Percentiles rank a stretch among this genome's conserved stretches.
Conservation (phyloP, 2,329 filamentous ascomycete genomes). For the Talaromyces rugulosus region DNA sequence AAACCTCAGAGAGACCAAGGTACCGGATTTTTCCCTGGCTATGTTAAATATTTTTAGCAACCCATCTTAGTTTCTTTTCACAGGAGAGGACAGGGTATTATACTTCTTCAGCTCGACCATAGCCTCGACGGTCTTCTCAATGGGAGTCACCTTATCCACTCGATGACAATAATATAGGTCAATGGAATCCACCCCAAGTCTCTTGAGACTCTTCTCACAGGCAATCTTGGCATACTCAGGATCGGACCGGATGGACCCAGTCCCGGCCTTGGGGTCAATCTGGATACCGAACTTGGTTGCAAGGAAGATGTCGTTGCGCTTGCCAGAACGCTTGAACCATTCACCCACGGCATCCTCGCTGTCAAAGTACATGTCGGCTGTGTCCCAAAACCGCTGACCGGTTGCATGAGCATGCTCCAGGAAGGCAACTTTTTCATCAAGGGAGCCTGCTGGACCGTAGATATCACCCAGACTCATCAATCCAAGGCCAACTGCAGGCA, state of each 20-base stretch:
- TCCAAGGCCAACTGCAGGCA: conserved; percentile 14
- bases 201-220: conserved; percentile 38
- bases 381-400: conserved; percentile 44
- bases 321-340: conserved; percentile 43
- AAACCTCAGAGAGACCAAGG: conserved; percentile 50
- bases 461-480: conserved; percentile 12
- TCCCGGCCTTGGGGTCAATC: neutral
- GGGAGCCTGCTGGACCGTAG: conserved; percentile 26
- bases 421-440: conserved; percentile 25
- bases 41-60: no score
- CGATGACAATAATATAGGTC: conserved; percentile 48
- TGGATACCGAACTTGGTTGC: conserved; percentile 48
- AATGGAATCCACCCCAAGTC: conserved; percentile 42
- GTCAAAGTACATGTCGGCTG: conserved; percentile 38
- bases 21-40: conserved; percentile 52
- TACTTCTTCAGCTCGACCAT: conserved; percentile 39
- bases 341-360: conserved; percentile 38
- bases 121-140: conserved; percentile 39
- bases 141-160: conserved; percentile 33
- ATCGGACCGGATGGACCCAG: conserved; percentile 26
- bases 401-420: conserved; percentile 43
- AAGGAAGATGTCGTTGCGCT: conserved; percentile 48
- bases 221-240: conserved; percentile 27
- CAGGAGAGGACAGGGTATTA: neutral
- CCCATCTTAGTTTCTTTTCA: neutral